phyloP scores from a whole-genome alignment of 208 protist genomes.

The Crithidia brevicula region DNA sequence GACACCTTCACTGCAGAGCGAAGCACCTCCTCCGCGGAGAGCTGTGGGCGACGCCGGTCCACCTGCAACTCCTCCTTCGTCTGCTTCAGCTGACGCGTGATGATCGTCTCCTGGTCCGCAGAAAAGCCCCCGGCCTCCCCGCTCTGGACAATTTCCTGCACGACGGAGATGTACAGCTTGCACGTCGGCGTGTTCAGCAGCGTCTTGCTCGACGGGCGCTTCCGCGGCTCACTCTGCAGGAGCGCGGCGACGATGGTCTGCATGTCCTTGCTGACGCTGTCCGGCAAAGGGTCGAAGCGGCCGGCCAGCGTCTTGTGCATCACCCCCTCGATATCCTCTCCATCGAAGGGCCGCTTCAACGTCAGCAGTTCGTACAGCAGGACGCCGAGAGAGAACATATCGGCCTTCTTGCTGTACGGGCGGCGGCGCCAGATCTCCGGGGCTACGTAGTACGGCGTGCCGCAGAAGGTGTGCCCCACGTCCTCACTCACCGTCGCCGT shows the following conservation, averaged over 20 bases:
- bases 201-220: slow-evolving; percentile 62
- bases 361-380: slow-evolving; percentile 87
- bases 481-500: slow-evolving; percentile 43
- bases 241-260: slow-evolving; percentile 46
- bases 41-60: slow-evolving; percentile 39
- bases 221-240: slow-evolving; percentile 43
- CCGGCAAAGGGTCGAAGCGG: slow-evolving; percentile 40
- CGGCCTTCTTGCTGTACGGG: slow-evolving; percentile 91
- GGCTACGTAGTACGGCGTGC: slow-evolving; percentile 90
- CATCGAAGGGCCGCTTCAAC: slow-evolving; percentile 75
- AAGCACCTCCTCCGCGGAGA: slow-evolving; percentile 56
- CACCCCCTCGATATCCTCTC: slow-evolving; percentile 63
- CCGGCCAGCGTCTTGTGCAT: slow-evolving; percentile 56
- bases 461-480: slow-evolving; percentile 58
- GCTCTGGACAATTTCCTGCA: slow-evolving; percentile 69
- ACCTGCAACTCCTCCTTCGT: slow-evolving; percentile 60
- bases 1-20: slow-evolving; percentile 41
- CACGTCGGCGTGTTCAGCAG: slow-evolving; percentile 66
- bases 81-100: slow-evolving; percentile 54
- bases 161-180: slow-evolving; percentile 72
- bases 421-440: slow-evolving; percentile 91
- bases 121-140: slow-evolving; percentile 48
- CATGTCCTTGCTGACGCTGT: slow-evolving; percentile 51
- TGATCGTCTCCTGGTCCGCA: slow-evolving; percentile 35
- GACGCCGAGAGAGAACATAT: slow-evolving; percentile 93